These are phyloP conservation scores for Trichoderma sp. DNA, from an alignment of 2,329 filamentous ascomycete genomes.

Conservation along the genomic window DNA sequence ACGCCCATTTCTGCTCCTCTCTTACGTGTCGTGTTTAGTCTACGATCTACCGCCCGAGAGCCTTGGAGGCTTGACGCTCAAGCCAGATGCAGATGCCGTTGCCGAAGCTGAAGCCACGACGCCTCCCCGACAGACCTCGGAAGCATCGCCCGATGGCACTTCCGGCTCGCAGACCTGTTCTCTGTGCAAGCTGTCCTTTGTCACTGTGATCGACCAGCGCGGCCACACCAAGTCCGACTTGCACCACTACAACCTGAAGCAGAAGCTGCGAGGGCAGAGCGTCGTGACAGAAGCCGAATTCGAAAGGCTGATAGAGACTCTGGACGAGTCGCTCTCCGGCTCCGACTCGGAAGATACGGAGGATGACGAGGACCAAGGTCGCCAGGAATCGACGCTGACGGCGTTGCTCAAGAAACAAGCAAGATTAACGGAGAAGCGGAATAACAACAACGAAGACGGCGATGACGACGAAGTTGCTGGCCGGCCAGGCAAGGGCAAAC, in stretches of 20 bases:
- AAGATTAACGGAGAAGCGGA: constrained; percentile 59
- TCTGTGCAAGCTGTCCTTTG: constrained; percentile 73
- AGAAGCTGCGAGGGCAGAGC: constrained; percentile 73
- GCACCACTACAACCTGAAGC: constrained; percentile 93
- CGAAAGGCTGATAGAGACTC: constrained; percentile 77
- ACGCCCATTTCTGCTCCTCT: not conserved
- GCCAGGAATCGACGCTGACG: constrained; percentile 70
- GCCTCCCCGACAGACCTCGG: not conserved
- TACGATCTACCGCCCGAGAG: constrained; percentile 81
- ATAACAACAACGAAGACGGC: constrained; percentile 59
- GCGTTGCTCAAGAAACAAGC: constrained; percentile 82
- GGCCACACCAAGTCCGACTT: constrained; percentile 86
- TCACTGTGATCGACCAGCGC: constrained; percentile 76
- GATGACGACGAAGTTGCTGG: constrained; percentile 44
- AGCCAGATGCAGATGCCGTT: constrained; percentile 37
- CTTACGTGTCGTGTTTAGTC: constrained; percentile 50
- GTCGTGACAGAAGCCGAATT: constrained; percentile 81
- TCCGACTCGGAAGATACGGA: constrained; percentile 75
- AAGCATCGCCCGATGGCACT: constrained; percentile 30
- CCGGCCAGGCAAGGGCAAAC: constrained; percentile 61
- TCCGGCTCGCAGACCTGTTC: constrained; percentile 75
- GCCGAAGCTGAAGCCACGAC: constrained; percentile 26
- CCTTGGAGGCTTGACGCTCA: constrained; percentile 63
- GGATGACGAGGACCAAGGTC: constrained; percentile 59
- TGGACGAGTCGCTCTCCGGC: constrained; percentile 91